Evolutionary conservation across 371 early-diverging fungal species (phyloP), one percentile per base, ranked within the genome.

Genomic region (Apophysomyces ossiformis): DNA sequence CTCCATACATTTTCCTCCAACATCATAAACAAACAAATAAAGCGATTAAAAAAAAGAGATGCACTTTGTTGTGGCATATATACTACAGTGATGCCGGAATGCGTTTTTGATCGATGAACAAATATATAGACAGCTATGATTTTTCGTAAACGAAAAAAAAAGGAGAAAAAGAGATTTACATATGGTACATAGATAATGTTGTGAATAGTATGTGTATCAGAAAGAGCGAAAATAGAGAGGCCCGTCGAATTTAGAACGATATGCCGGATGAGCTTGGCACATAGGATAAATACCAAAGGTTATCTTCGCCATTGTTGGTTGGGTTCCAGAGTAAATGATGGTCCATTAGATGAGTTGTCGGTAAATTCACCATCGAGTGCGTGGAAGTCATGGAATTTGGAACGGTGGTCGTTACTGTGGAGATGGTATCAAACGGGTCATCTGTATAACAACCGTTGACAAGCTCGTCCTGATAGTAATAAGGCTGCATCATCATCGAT

Each of bases 401-500:
- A 21, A 18, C 54, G 54, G 54, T 18, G 9, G 54, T 45, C 2
- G 32, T 26, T 26, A 13, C 8, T 41, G 41, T 41, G 41, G 8
- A 41, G 41, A 41, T 26, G 54, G 9, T 50, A 50, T 50, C 54
- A 50, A 50, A 21, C 5, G 54, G 7, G 6, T 50, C 54, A 7
- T 50, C 54, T 16, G 21, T 50, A 21, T 18, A 50, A 50, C 21
- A 18, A 13, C 37, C 58, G 37, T 45, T 61, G 61, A 8, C 16
- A 13, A 41, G 16, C 43, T 45, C 44, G 44, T 45, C 61, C 37
- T 45, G 61, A 43, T 39, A 45, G 61, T 45, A 60, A 43, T n/a
- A 44, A 32, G 62, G 62, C 47, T 46, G 62, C 46, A 32, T 45
- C 45, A 50, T 62, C 62, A 37, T 62, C 7, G 37, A 62, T 26